Evolutionary conservation across 805 yeast genomes (phyloP), one percentile per base, ranked within the genome.

Genomic region (Ogataea chonburiensis): DNA sequence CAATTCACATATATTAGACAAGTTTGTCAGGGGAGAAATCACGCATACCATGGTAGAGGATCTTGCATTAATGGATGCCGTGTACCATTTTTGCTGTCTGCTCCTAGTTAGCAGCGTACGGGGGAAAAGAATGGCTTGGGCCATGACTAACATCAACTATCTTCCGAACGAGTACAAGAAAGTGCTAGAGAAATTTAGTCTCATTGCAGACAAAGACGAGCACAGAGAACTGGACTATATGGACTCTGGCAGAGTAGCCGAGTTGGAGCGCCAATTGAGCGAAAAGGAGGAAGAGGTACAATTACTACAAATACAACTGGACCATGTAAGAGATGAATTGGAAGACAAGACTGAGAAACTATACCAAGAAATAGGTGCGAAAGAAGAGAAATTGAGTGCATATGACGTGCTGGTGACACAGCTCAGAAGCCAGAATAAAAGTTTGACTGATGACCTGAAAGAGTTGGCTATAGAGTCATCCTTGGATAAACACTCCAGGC

Each of bases 121-220:
- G 5, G 51, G 58, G 7, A 49, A 45, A 13, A 30, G 53, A 28
- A 47, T 41, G 47, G 56, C 59, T 7, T 56, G 55, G 60, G 59
- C 58, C 4, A 38, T 50, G 29, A 48, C 59, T 1, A 55, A 56
- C 34, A 35, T 55, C 18, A 47, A 52, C 23, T 56, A 47, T 34
- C 38, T 55, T 6, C 46, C 48, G 3, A 12, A 17, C 2, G 45
- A 45, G 17, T 37, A 51, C 19, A 56, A 50, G 22, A 34, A 30
- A 12, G 42, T 40, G 5, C 30, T 55, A 18, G 47, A 41, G 22
- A 45, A 38, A 29, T 58, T 49, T 33, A 52, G 49, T 31, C 27
- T 42, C 11, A 46, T 41, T 24, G 56, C 42, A 28, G 43, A 41
- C 42, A 46, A 38, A 37, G 51, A 29, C 31, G 43, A 16, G 26